Base-by-base conservation (phyloP, 2,329 filamentous ascomycete genomes). In the Coniosporium tulheliwenetii region DNA sequence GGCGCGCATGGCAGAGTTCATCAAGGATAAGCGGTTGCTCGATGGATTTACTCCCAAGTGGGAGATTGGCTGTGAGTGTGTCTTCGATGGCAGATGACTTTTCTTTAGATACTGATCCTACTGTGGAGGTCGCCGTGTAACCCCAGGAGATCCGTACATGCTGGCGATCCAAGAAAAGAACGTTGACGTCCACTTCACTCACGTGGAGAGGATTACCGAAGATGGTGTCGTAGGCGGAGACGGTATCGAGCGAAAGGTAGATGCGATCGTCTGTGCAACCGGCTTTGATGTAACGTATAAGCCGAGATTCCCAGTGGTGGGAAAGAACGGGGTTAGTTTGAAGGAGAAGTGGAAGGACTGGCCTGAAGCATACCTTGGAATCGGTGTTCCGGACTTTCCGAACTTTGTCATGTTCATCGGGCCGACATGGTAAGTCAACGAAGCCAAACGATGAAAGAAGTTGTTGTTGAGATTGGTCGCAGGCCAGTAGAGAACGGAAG, bases 121-220 rank as follows among this genome's bases (percentile, higher is more conserved):
- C 15, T 1, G 9, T 2, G 3, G 8, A 55, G 53, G 58, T 42
- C 57, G 65, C 9, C 47, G 65, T n/a, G 54, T 69, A 35, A 68
- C 64, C 0, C 65, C 65, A 0, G 68, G 67, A 2, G 66, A 70
- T 47, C 65, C 65, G 1, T 71, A 71, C 46, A 67, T 71, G 61
- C 45, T 57, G 36, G 67, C 67, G 1, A 65, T 71, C 36, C 65
- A 69, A 43, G 57, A 70, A 41, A 53, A 58, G 7, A 71, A 71
- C 39, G 65, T 70, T 2, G 62, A 69, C 46, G 66, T 70, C 0
- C 65, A 69, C 45, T 70, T 70, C 47, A 64, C 66, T 1, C 55
- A 61, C 1, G 66, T 69, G 2, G 53, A 52, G 10, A 56, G 58
- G 26, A 62, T 67, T 42, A 69, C 66, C 0, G 59, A 65, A 44